These are phyloP conservation scores for Populus nigra DNA, from an alignment of 345 rosid species.

Conservation along the genomic window DNA sequence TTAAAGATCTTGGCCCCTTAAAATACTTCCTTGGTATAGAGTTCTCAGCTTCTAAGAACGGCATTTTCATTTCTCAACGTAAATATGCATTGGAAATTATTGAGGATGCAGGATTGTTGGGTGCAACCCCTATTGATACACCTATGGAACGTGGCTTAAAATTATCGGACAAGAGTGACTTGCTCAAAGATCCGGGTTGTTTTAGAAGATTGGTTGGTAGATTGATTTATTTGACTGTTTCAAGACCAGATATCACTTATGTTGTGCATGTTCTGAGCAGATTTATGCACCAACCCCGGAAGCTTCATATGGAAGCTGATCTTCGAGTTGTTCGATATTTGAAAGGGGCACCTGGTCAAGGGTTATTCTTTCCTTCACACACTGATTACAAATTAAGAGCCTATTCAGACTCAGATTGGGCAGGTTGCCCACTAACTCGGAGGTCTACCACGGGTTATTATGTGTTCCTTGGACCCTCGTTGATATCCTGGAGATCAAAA, in stretches of 20 bases:
- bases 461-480: not conserved
- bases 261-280: not conserved
- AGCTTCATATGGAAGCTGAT: not conserved
- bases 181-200: not conserved
- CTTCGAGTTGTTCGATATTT: not conserved
- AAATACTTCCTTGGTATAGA: slow-evolving; percentile 1
- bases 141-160: not conserved
- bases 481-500: not conserved
- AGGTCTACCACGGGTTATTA: not conserved
- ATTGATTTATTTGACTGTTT: not conserved
- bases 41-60: not conserved
- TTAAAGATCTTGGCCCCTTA: not conserved
- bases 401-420: not conserved
- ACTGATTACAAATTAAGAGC: not conserved
- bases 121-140: not conserved
- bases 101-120: not conserved
- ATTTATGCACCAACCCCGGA: slow-evolving; percentile 4
- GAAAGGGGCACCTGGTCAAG: not conserved
- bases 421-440: not conserved
- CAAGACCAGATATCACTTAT: slow-evolving; percentile 10
- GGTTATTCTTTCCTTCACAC: not conserved
- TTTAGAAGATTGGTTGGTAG: not conserved
- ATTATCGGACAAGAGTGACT: not conserved
- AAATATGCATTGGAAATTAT: not conserved
- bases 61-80: not conserved